Conservation (phyloP, 176 grass and related monocot genomes). For the Zea luxurians region DNA sequence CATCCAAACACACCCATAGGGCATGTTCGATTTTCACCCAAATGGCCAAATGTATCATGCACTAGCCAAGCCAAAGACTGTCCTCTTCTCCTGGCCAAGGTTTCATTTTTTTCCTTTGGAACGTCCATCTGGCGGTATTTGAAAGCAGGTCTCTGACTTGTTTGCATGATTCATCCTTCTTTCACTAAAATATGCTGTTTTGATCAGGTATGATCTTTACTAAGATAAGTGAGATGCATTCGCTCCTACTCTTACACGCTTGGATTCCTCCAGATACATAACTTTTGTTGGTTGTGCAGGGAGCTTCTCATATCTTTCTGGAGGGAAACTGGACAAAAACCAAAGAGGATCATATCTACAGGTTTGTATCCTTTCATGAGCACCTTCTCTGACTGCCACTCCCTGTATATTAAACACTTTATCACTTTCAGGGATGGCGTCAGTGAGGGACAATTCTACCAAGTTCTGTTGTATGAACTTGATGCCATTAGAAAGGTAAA, state of each 20-base stretch:
- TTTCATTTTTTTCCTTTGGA: too few relatives aligned
- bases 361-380: constrained; percentile 46
- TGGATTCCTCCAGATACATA: neutral
- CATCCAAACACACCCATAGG: too few relatives aligned
- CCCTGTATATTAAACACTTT: constrained; percentile 15
- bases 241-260: constrained; percentile 12
- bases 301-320: constrained; percentile 92
- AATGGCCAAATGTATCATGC: too few relatives aligned
- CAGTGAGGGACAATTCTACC: constrained; percentile 93
- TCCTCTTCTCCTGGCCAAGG: too few relatives aligned
- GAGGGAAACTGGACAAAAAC: constrained; percentile 79
- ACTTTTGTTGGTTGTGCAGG: constrained; percentile 49
- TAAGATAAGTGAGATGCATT: constrained; percentile 9
- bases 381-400: constrained; percentile 1
- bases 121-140: too few relatives aligned
- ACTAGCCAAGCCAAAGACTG: too few relatives aligned
- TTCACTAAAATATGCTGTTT: too few relatives aligned
- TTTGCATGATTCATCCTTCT: too few relatives aligned
- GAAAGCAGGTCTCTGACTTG: too few relatives aligned
- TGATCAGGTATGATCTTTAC: constrained; percentile 67
- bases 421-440: constrained; percentile 73
- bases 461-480: constrained; percentile 93
- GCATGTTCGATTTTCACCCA: too few relatives aligned
- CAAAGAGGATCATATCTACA: constrained; percentile 94
- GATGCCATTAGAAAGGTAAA: constrained; percentile 91